Evolutionary conservation across 768 basidiomycete genomes (phyloP).

Genomic region (Suillus clintonianus): DNA sequence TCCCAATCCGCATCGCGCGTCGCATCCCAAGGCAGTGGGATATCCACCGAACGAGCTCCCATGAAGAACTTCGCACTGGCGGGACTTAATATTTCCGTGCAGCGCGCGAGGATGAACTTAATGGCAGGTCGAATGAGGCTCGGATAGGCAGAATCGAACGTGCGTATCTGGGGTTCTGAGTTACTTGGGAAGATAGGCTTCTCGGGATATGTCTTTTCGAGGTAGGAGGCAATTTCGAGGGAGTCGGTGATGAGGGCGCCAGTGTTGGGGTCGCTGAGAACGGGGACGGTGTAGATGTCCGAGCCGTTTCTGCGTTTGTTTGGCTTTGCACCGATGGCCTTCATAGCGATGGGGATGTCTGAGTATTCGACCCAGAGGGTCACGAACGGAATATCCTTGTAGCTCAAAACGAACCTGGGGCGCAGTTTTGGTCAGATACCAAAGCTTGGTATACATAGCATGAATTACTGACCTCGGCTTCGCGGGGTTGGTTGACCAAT

Average conservation of each 20-base stretch:
- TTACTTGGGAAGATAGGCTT: conserved; percentile 26
- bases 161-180: conserved; percentile 21
- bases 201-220: conserved; percentile 36
- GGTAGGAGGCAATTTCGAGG: conserved; percentile 34
- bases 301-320: conserved; percentile 18
- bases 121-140: conserved; percentile 5
- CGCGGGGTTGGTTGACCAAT: conserved; percentile 40
- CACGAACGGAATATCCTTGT: conserved; percentile 35
- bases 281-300: conserved; percentile 35
- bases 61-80: conserved; percentile 41
- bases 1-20: conserved; percentile 30
- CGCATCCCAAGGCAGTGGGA: conserved; percentile 41
- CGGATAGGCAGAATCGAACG: conserved; percentile 10
- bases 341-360: conserved; percentile 27
- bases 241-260: conserved; percentile 31
- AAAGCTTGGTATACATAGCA: neutral
- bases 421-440: neutral
- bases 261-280: conserved; percentile 33
- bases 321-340: conserved; percentile 26
- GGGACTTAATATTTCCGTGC: conserved; percentile 30
- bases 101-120: conserved; percentile 22
- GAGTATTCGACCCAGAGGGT: conserved; percentile 37
- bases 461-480: conserved; percentile 34
- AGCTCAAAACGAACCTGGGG: conserved; percentile 31
- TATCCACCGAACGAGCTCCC: conserved; percentile 30